Base-by-base conservation (phyloP, 2,329 filamentous ascomycete species). In the Aureobasidium uvarum region DNA sequence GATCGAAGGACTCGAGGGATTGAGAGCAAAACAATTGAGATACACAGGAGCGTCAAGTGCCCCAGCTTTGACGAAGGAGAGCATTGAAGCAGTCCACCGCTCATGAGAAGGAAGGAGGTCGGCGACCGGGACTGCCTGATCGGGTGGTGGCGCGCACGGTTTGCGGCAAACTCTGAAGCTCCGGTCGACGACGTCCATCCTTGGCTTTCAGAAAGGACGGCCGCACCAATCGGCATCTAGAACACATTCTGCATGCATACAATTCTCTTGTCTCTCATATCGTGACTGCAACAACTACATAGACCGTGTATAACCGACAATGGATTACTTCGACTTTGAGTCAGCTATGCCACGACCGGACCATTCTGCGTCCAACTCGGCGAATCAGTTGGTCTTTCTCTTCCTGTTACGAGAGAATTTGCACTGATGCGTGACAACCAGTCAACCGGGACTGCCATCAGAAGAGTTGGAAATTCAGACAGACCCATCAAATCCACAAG, bases 341-440 rank as follows among this genome's bases (percentile, higher is more conserved):
- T 63, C 60, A 33, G 48, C 46, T 13, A 43, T 43, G 43, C 60
- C 48, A 45, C n/a, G 60, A 28, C 10, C 46, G 33, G 60, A 62
- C 33, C 58, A 62, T 8, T 36, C 25, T 45, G 14, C 60, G 48
- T 48, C 45, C 48, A 54, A 48, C 41, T 41, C 46, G 58, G 43
- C 58, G 31, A 62, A 51, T 63, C 46, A 63, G 60, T 63, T 54
- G 28, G 46, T 63, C 60, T 54, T 63, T 63, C 60, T 52, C 33
- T 45, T 43, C 46, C 33, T 63, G 33, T 46, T 38, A 63, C 36
- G 48, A 63, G 58, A 63, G 60, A 63, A 52, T 63, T 54, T 54
- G 46, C 43, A 48, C 60, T 63, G 60, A 63, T 63, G 46, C 36
- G 46, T 36, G 45, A 28, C 20, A 33, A 62, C 45, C 58, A 62